Conservation (phyloP, 2,329 filamentous ascomycete species). For the Cercospora sp. region DNA sequence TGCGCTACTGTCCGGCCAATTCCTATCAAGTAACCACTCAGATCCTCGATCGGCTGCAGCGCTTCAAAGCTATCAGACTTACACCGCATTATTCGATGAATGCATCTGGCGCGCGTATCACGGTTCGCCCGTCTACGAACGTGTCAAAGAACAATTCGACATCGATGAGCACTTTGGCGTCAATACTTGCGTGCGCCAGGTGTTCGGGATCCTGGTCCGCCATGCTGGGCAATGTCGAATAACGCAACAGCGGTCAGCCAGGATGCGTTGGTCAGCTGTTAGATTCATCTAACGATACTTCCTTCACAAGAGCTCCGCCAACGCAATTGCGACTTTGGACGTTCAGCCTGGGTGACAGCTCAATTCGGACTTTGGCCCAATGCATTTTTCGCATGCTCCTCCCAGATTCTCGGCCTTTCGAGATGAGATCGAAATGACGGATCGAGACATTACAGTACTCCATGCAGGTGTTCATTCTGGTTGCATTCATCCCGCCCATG, state of each 20-base stretch:
- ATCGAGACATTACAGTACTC: background rate
- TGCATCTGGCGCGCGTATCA: background rate
- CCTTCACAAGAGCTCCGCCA: background rate
- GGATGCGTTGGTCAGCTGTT: background rate
- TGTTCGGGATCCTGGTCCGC: background rate
- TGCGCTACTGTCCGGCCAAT: background rate
- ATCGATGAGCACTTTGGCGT: constrained; percentile 2
- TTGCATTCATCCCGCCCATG: background rate
- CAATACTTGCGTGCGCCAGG: background rate
- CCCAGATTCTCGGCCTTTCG: background rate
- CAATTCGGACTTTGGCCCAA: background rate
- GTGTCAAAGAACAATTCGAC: background rate
- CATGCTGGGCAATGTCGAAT: background rate
- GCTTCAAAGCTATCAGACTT: background rate
- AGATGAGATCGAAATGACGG: background rate
- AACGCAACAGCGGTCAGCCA: background rate
- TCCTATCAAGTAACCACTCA: background rate
- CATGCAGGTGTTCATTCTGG: background rate
- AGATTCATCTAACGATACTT: background rate
- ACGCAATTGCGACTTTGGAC: background rate
- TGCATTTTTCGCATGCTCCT: background rate
- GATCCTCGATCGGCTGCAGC: constrained; percentile 3
- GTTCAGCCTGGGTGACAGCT: background rate
- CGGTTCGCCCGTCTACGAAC: background rate
- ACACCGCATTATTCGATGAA: background rate